Conservation (phyloP, 2,329 filamentous ascomycete species). For the Diaporthe destruens region DNA sequence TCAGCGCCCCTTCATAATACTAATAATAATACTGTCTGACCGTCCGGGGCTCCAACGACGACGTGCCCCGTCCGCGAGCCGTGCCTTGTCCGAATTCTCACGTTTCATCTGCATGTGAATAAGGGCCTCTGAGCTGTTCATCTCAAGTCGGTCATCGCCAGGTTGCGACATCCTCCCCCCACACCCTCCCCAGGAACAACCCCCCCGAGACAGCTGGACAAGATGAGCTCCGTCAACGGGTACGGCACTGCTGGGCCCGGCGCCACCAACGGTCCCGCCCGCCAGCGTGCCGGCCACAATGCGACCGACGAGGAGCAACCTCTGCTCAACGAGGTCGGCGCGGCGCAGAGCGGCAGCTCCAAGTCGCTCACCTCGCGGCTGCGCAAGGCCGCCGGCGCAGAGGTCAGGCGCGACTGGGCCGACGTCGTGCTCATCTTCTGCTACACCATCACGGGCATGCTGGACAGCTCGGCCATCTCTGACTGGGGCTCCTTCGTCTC, state of each 20-base stretch:
- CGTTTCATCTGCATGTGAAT: neutral
- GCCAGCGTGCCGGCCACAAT: conserved; percentile 20
- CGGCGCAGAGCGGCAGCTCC: conserved; percentile 40
- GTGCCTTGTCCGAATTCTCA: conserved; percentile 12
- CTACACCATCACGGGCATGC: conserved; percentile 81
- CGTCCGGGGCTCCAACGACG: conserved; percentile 2
- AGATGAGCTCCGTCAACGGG: conserved; percentile 36
- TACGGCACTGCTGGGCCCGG: conserved; percentile 36
- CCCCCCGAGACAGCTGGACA: neutral
- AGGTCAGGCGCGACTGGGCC: conserved; percentile 72
- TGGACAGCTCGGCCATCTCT: conserved; percentile 81
- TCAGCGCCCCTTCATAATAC: conserved; percentile 24
- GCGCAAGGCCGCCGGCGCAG: conserved; percentile 53
- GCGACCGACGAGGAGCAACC: conserved; percentile 51
- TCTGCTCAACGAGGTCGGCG: conserved; percentile 48
- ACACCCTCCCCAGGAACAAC: no score
- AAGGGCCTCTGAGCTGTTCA: neutral
- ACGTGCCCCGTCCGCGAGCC: neutral
- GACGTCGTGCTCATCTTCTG: conserved; percentile 78
- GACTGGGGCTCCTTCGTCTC: conserved; percentile 86
- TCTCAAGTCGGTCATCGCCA: neutral
- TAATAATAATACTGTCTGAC: conserved; percentile 26
- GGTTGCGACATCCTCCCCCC: neutral
- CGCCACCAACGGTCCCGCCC: neutral
- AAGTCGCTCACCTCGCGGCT: conserved; percentile 46